A percentile compares a stretch with the other conserved stretches of the same genome.
Evolutionary conservation across 345 rosid genomes (phyloP).

Genomic region (Balakata baccata): DNA sequence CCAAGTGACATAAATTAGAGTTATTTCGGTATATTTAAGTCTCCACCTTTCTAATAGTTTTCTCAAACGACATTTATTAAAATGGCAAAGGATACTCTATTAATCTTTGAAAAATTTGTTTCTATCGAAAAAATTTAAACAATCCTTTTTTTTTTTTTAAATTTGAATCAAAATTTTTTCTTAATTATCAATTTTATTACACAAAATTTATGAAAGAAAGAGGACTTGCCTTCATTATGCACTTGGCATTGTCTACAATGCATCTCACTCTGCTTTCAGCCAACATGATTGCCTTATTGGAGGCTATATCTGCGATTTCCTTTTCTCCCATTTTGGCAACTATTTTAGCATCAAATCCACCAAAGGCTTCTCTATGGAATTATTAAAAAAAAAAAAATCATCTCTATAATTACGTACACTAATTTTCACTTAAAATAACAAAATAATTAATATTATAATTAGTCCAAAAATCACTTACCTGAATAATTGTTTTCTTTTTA

Average conservation of each 20-base stretch:
- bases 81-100: no score
- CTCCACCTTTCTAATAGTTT: no score
- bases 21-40: no score
- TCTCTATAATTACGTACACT: no score
- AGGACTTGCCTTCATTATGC: conserved; percentile 69
- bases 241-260: conserved; percentile 85
- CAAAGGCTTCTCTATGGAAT: conserved; percentile 61
- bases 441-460: not conserved
- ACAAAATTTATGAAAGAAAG: not conserved
- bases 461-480: conserved; percentile 38
- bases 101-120: no score
- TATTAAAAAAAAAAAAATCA: not conserved
- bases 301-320: conserved; percentile 65
- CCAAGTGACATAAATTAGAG: no score
- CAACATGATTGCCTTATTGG: conserved; percentile 68
- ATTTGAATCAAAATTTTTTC: no score
- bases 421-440: no score
- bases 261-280: conserved; percentile 80
- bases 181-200: no score
- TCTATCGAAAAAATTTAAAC: no score
- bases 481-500: conserved; percentile 63
- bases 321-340: conserved; percentile 87
- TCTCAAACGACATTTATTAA: no score
- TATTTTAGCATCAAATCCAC: conserved; percentile 63
- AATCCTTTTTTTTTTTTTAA: no score